These are phyloP conservation scores for Microbotryum silenes-acaulis DNA, from an alignment of 1,284 basidiomycete species.

Conservation along the genomic window DNA sequence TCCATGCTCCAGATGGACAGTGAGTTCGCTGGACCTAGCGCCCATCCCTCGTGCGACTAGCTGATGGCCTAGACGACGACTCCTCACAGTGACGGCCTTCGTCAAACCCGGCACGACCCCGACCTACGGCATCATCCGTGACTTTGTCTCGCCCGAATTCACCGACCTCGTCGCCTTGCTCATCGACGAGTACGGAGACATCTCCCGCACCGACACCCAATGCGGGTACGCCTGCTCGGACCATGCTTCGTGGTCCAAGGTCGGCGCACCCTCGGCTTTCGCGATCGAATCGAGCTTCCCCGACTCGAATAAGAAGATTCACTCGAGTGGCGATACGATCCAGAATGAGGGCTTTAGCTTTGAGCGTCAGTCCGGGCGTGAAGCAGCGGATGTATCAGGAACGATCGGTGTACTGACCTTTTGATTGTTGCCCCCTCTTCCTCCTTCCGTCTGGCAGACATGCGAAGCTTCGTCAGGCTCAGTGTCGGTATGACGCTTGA, in stretches of 20 bases:
- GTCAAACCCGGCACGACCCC: slow-evolving; percentile 81
- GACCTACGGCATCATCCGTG: slow-evolving; percentile 81
- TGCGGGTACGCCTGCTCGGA: slow-evolving; percentile 95
- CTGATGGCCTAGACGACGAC: not conserved
- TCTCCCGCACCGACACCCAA: slow-evolving; percentile 45
- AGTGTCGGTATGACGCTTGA: slow-evolving; percentile 21
- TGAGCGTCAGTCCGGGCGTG: slow-evolving; percentile 28
- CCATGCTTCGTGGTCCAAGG: slow-evolving; percentile 40
- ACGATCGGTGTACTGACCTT: not conserved
- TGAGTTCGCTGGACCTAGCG: slow-evolving; percentile 11
- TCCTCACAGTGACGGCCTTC: slow-evolving; percentile 80
- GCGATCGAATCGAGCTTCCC: slow-evolving; percentile 34
- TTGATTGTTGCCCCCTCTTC: too few relatives aligned
- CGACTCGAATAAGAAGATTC: slow-evolving; percentile 48
- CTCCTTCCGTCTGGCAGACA: not conserved
- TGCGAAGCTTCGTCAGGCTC: slow-evolving; percentile 27
- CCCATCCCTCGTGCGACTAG: not conserved
- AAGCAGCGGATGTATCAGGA: slow-evolving; percentile 37
- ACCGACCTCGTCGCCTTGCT: slow-evolving; percentile 66
- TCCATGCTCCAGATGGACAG: slow-evolving; percentile 61
- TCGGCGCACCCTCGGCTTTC: slow-evolving; percentile 42
- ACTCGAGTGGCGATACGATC: slow-evolving; percentile 69
- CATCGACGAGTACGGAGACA: slow-evolving; percentile 59
- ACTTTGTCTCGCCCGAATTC: slow-evolving; percentile 65
- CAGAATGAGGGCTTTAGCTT: slow-evolving; percentile 75